Percentiles rank a stretch among this genome's conserved stretches.
These are phyloP conservation scores for Eucalyptus pauciflora DNA, from an alignment of 345 rosid genomes.

Conservation along the genomic window DNA sequence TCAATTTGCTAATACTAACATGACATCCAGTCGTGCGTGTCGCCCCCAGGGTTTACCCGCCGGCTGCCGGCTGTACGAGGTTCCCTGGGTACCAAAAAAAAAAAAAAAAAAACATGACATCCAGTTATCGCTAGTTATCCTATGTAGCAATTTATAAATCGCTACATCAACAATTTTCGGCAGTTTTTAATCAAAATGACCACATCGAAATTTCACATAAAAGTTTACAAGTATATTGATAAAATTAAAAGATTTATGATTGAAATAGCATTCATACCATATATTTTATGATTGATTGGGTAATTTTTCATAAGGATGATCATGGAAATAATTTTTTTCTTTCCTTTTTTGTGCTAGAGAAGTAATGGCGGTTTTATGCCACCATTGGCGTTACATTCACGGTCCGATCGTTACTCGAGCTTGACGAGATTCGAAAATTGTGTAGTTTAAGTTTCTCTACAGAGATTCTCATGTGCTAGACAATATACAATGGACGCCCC, in stretches of 20 bases:
- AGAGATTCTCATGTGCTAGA: not conserved
- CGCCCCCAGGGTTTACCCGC: too few species aligned
- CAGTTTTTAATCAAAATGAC: rapidly evolving
- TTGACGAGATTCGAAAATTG: not conserved
- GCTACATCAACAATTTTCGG: rapidly evolving
- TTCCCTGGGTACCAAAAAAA: too few species aligned
- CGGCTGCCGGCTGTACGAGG: too few species aligned
- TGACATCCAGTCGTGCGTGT: rapidly evolving
- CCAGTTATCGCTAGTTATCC: rapidly evolving
- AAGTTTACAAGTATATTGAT: not conserved
- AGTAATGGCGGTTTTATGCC: not conserved
- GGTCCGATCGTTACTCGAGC: not conserved
- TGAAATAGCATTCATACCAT: not conserved
- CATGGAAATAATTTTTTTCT: not conserved
- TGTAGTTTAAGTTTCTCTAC: not conserved
- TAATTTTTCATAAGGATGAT: not conserved
- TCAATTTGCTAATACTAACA: rapidly evolving
- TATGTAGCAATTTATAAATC: not conserved
- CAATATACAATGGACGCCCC: not conserved
- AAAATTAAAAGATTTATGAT: rapidly evolving
- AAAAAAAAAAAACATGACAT: too few species aligned
- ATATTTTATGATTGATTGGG: rapidly evolving
- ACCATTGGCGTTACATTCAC: not conserved
- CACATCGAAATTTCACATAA: not conserved
- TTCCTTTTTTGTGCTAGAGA: not conserved